Conservation (phyloP, 1,284 basidiomycete species). For the Tremellales sp. region DNA sequence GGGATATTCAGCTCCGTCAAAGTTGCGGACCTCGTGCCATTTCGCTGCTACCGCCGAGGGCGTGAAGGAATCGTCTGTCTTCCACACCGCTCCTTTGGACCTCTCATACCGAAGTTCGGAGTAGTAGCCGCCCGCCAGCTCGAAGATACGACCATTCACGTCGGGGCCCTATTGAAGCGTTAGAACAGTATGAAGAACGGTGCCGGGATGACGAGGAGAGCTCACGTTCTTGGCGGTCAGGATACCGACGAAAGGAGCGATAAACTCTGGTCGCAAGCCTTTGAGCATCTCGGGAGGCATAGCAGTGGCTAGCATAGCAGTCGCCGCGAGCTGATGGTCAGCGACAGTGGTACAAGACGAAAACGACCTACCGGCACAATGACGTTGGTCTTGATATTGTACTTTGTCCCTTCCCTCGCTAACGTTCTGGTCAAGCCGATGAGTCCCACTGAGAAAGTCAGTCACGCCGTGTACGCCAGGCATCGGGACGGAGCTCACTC, state of each 20-base stretch:
- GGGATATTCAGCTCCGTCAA: conserved; percentile 70
- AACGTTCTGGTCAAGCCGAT: conserved; percentile 89
- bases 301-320: conserved; percentile 87
- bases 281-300: conserved; percentile 97
- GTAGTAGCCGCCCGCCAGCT: conserved; percentile 89
- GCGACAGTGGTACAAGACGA: neutral
- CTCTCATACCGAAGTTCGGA: conserved; percentile 93
- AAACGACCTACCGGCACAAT: conserved; percentile 73
- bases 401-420: conserved; percentile 84
- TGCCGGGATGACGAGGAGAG: too few relatives aligned
- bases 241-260: conserved; percentile 84
- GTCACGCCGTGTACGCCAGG: conserved; percentile 8
- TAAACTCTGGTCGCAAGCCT: conserved; percentile 86
- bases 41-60: conserved; percentile 85
- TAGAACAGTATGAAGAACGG: too few relatives aligned
- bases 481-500: conserved; percentile 22
- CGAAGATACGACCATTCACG: conserved; percentile 82
- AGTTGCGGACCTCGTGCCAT: conserved; percentile 80
- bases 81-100: conserved; percentile 79
- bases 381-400: conserved; percentile 80
- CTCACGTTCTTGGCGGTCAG: conserved; percentile 47
- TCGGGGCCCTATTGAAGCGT: conserved; percentile 62
- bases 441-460: conserved; percentile 69
- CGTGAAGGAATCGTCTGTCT: conserved; percentile 84
- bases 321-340: conserved; percentile 70